phyloP scores from a whole-genome alignment of 306 rosid species.

The Mimosa bimucronata region DNA sequence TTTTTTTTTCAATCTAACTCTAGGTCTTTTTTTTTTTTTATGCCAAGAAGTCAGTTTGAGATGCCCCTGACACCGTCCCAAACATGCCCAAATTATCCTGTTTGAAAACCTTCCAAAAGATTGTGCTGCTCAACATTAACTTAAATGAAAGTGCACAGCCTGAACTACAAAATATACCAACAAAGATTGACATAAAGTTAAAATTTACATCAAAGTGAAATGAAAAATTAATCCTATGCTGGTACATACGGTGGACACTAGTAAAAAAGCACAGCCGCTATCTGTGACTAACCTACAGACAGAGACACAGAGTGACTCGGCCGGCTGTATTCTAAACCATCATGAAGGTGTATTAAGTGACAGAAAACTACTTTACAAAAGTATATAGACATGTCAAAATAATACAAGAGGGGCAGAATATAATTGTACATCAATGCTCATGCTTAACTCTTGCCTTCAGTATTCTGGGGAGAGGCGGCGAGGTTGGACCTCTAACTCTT shows the following conservation, averaged over 20 bases:
- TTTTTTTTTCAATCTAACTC: too few species aligned
- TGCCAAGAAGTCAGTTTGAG: too few species aligned
- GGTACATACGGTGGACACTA: slow-evolving; percentile 33
- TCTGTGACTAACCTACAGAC: slow-evolving; percentile 53
- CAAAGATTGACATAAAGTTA: slow-evolving; percentile 10
- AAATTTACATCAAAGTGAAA: slow-evolving; percentile 25
- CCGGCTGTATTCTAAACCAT: slow-evolving; percentile 46
- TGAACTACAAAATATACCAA: slow-evolving; percentile 13
- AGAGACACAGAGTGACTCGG: slow-evolving; percentile 41
- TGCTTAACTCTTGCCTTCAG: slow-evolving; percentile 91
- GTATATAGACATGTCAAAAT: slow-evolving; percentile 58
- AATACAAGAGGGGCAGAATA: slow-evolving; percentile 34
- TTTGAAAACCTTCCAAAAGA: background rate
- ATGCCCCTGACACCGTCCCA: too few species aligned
- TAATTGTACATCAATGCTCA: slow-evolving; percentile 55
- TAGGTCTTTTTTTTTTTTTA: too few species aligned
- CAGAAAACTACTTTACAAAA: slow-evolving; percentile 59
- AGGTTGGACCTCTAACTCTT: slow-evolving; percentile 67
- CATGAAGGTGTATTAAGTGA: slow-evolving; percentile 36
- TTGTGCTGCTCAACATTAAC: background rate
- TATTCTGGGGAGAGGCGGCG: slow-evolving; percentile 94
- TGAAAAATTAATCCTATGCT: slow-evolving; percentile 28
- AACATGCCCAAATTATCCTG: too few species aligned
- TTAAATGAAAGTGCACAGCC: background rate
- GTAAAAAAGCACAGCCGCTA: slow-evolving; percentile 43